Conservation (phyloP, 192 early-diverging fungal genomes). For the Podila horticola region DNA sequence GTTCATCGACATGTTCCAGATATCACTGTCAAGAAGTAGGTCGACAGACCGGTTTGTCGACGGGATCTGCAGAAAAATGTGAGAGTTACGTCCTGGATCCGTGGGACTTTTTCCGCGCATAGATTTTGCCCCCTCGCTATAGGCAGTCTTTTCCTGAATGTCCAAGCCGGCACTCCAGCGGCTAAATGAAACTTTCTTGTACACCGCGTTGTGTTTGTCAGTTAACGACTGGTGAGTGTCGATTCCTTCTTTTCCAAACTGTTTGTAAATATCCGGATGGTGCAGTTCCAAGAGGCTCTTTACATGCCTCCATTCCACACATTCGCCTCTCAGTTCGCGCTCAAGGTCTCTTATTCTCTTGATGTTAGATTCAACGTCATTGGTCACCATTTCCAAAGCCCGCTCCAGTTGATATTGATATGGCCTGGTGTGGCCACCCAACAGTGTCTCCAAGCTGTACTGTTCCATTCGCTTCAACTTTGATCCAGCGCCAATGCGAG, state of each 20-base stretch:
- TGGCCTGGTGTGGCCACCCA: constrained; percentile 10
- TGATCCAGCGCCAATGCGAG: constrained; percentile 58
- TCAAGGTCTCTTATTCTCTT: constrained; percentile 24
- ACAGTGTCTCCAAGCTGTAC: constrained; percentile 28
- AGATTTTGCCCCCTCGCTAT: not conserved
- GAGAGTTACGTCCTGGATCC: too few species aligned
- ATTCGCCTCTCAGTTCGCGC: constrained; percentile 14
- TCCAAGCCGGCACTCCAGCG: constrained; percentile 24
- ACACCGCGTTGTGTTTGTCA: not conserved
- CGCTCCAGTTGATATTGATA: too few species aligned
- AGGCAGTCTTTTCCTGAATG: constrained; percentile 5
- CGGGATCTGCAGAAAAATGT: constrained; percentile 8
- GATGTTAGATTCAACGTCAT: too few species aligned
- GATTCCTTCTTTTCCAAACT: not conserved
- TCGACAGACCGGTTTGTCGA: not conserved
- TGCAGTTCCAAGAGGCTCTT: constrained; percentile 5
- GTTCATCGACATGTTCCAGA: constrained; percentile 51
- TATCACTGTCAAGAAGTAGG: not conserved
- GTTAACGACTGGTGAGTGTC: not conserved
- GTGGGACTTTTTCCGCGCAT: too few species aligned
- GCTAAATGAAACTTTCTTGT: constrained; percentile 1
- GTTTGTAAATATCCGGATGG: too few species aligned
- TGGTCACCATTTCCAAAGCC: too few species aligned
- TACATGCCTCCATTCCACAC: not conserved
- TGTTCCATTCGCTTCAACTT: constrained; percentile 31